Conservation (phyloP, 2,329 filamentous ascomycete genomes). For the Fusarium sp. region DNA sequence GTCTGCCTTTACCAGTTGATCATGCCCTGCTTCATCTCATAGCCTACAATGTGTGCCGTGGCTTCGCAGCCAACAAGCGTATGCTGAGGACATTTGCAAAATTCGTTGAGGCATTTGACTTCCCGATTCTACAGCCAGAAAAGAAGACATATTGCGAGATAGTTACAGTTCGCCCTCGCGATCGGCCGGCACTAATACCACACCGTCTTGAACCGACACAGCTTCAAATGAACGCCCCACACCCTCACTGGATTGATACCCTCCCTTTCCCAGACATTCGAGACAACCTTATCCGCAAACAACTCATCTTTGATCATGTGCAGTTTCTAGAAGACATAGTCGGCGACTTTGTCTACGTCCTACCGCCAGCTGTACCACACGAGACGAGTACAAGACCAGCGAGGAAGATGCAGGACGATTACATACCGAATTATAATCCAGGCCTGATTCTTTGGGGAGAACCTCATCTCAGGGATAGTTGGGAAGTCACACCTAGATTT, state of each 20-base stretch:
- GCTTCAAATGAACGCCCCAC: constrained; percentile 39
- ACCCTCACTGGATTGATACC: constrained; percentile 33
- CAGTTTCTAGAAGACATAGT: constrained; percentile 26
- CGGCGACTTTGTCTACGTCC: background rate
- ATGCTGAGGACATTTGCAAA: constrained; percentile 1
- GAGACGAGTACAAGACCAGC: no score
- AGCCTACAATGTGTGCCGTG: constrained; percentile 31
- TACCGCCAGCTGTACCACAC: background rate
- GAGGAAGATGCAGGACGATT: no score
- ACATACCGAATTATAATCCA: background rate
- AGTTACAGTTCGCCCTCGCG: constrained; percentile 3
- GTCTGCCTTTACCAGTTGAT: constrained; percentile 9
- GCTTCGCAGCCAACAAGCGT: constrained; percentile 26
- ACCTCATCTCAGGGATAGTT: constrained; percentile 20
- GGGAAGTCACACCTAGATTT: constrained; percentile 21
- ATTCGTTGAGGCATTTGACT: background rate
- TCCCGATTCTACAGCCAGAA: background rate
- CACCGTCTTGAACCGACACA: constrained; percentile 27
- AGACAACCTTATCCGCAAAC: constrained; percentile 32
- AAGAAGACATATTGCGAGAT: background rate
- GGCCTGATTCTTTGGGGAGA: constrained; percentile 37
- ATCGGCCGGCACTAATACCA: constrained; percentile 14
- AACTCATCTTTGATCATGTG: constrained; percentile 25
- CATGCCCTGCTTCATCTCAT: constrained; percentile 33
- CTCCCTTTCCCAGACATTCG: constrained; percentile 32